Evolutionary conservation across 1,284 basidiomycete genomes (phyloP).

Genomic region (Ceratobasidium sp.): DNA sequence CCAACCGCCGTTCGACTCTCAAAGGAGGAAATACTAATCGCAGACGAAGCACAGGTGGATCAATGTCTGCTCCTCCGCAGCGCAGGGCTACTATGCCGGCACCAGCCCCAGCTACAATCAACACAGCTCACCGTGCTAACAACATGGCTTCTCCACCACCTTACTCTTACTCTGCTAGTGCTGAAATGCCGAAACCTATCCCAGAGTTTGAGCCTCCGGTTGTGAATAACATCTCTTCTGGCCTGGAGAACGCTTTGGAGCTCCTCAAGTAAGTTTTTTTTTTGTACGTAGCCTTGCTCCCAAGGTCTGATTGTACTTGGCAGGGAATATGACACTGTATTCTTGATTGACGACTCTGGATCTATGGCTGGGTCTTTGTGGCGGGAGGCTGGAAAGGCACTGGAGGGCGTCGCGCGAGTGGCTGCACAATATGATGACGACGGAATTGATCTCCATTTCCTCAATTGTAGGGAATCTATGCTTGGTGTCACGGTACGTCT

Average conservation of each 20-base stretch:
- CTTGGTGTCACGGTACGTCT: slow-evolving; percentile 30
- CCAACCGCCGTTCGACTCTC: slow-evolving; percentile 3
- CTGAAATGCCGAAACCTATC: slow-evolving; percentile 17
- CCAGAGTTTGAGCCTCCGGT: slow-evolving; percentile 1
- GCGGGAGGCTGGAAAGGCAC: slow-evolving; percentile 63
- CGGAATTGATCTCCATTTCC: slow-evolving; percentile 67
- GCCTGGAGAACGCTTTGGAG: slow-evolving; percentile 32
- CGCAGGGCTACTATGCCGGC: too few species aligned
- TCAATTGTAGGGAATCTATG: slow-evolving; percentile 8
- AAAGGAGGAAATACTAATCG: background rate
- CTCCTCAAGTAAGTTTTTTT: slow-evolving; percentile 38
- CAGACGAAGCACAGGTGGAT: slow-evolving; percentile 1
- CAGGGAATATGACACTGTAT: slow-evolving; percentile 52
- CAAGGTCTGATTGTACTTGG: background rate
- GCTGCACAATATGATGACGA: slow-evolving; percentile 64
- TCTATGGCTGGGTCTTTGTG: slow-evolving; percentile 68
- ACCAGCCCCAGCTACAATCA: slow-evolving; percentile 1
- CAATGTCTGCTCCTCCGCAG: too few species aligned
- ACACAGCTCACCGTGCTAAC: slow-evolving; percentile 28
- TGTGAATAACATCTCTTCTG: background rate
- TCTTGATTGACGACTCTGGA: slow-evolving; percentile 70
- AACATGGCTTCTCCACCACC: slow-evolving; percentile 19
- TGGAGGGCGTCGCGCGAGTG: slow-evolving; percentile 61
- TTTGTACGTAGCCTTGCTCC: background rate
- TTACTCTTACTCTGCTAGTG: slow-evolving; percentile 6